phyloP scores from a whole-genome alignment of 2,329 filamentous ascomycete species.

The Epicoccum nigrum region DNA sequence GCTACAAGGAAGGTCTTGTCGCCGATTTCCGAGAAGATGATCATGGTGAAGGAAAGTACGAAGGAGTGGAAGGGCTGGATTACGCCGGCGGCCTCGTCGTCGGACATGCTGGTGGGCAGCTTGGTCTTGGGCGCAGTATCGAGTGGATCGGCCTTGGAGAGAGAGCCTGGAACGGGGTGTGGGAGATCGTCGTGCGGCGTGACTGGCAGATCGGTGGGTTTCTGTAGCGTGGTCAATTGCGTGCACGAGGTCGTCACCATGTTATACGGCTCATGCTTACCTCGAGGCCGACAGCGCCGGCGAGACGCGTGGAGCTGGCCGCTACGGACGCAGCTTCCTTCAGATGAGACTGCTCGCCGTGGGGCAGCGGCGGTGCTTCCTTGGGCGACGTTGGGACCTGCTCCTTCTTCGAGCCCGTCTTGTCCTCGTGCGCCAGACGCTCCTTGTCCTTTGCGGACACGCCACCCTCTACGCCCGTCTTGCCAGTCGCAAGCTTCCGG shows the following conservation, averaged over 20 bases:
- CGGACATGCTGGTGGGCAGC: slow-evolving; percentile 33
- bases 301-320: slow-evolving; percentile 27
- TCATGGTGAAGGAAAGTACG: slow-evolving; percentile 93
- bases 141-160: slow-evolving; percentile 66
- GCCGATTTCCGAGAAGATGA: slow-evolving; percentile 92
- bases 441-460: slow-evolving; percentile 87
- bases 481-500: slow-evolving; percentile 76
- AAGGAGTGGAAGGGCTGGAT: slow-evolving; percentile 88
- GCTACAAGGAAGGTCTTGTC: slow-evolving; percentile 99
- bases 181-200: slow-evolving; percentile 74
- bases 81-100: slow-evolving; percentile 62
- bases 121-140: slow-evolving; percentile 38
- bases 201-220: slow-evolving; percentile 79
- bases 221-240: slow-evolving; percentile 56
- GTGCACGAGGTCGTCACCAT: not conserved
- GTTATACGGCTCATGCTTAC: slow-evolving; percentile 23
- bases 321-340: slow-evolving; percentile 20
- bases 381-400: slow-evolving; percentile 85
- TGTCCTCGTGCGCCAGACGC: slow-evolving; percentile 69
- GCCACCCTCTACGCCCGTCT: slow-evolving; percentile 87
- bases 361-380: slow-evolving; percentile 80
- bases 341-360: slow-evolving; percentile 75
- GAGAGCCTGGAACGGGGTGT: slow-evolving; percentile 68
- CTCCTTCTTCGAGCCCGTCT: slow-evolving; percentile 68
- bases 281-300: slow-evolving; percentile 48